Conservation (phyloP, 2,329 filamentous ascomycete genomes). For the Zymoseptoria crescenta region DNA sequence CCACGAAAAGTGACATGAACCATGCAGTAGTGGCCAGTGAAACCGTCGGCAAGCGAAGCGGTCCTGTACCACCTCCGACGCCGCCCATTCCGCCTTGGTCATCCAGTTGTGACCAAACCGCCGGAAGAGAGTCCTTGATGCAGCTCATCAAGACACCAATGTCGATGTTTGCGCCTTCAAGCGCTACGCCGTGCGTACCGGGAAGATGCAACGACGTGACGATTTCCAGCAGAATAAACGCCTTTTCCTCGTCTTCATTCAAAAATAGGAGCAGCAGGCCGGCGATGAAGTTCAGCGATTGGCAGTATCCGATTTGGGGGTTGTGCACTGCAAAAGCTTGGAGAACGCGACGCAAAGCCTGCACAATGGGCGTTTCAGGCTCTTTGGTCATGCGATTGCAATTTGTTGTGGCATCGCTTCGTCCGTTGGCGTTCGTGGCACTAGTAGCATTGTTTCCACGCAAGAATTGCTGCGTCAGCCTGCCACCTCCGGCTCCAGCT, state of each 20-base stretch:
- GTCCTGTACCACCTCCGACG: slow-evolving; percentile 32
- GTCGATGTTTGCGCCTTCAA: slow-evolving; percentile 90
- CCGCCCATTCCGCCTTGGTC: slow-evolving; percentile 52
- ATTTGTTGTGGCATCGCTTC: slow-evolving; percentile 4
- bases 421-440: slow-evolving; percentile 4
- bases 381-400: slow-evolving; percentile 34
- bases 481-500: slow-evolving; percentile 23
- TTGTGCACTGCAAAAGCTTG: slow-evolving; percentile 88
- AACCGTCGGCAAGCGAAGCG: slow-evolving; percentile 67
- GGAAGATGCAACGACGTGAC: slow-evolving; percentile 83
- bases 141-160: slow-evolving; percentile 86
- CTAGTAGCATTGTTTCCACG: neutral
- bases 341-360: slow-evolving; percentile 73
- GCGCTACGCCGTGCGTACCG: slow-evolving; percentile 80
- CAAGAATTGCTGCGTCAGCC: neutral
- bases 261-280: slow-evolving; percentile 82
- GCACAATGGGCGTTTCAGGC: slow-evolving; percentile 67
- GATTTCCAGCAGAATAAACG: slow-evolving; percentile 88
- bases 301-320: slow-evolving; percentile 87
- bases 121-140: slow-evolving; percentile 72
- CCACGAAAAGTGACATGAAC: slow-evolving; percentile 97
- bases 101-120: slow-evolving; percentile 81
- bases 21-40: slow-evolving; percentile 89
- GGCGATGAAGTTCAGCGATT: slow-evolving; percentile 90
- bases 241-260: slow-evolving; percentile 71